Percentiles rank a stretch among this genome's conserved stretches.
These are phyloP conservation scores for Leucosporidium creatinivorum DNA, from an alignment of 768 basidiomycete species.

Conservation along the genomic window DNA sequence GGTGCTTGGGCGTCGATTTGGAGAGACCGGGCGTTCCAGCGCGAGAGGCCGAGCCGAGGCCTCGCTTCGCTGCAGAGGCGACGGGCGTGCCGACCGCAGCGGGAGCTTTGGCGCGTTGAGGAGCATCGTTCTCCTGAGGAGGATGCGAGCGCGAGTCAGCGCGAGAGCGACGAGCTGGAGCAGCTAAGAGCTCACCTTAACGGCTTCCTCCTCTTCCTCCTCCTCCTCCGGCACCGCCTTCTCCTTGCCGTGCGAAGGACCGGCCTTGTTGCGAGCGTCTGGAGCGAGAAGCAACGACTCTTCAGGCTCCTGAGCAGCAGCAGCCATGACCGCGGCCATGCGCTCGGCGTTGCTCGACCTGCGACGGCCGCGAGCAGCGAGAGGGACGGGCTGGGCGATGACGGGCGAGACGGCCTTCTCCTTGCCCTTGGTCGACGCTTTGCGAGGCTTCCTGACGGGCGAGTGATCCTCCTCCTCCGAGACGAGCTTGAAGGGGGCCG, in stretches of 20 bases:
- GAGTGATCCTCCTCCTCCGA: too few species aligned
- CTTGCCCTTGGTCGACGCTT: too few species aligned
- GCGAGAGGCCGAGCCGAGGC: not conserved
- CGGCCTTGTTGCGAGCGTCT: too few species aligned
- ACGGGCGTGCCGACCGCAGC: not conserved
- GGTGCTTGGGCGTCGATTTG: not conserved
- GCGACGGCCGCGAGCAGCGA: not conserved
- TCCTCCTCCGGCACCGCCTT: not conserved
- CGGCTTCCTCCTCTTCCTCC: slow-evolving; percentile 7
- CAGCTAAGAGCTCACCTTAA: not conserved
- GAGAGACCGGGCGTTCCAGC: not conserved
- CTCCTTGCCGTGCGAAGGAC: too few species aligned
- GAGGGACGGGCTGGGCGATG: too few species aligned
- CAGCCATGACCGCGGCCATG: not conserved
- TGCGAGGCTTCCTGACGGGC: too few species aligned
- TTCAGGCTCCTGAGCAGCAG: not conserved
- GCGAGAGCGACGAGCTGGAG: not conserved
- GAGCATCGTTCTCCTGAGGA: slow-evolving; percentile 7
- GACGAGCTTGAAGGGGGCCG: not conserved
- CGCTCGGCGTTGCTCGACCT: not conserved
- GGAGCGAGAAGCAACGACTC: too few species aligned
- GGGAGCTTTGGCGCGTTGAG: not conserved
- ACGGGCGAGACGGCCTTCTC: too few species aligned
- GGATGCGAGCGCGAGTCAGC: too few species aligned
- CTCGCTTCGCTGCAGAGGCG: not conserved